Base-by-base conservation (phyloP, 306 rosid species). In the Trifolium repens region DNA sequence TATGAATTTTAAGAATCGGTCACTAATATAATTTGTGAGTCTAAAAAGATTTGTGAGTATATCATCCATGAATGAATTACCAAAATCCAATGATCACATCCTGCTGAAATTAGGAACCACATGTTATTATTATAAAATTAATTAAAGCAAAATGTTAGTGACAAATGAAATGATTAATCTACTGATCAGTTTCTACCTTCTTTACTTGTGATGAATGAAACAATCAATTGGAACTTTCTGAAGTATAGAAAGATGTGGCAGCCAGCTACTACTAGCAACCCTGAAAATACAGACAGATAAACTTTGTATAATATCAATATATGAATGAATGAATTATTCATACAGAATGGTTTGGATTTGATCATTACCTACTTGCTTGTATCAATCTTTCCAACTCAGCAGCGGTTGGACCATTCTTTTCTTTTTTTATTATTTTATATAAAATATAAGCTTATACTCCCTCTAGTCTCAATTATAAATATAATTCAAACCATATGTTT, bases 21-120 rank as follows among this genome's bases (percentile, higher is more conserved):
- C 78, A 80, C 88, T 84, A 55, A 91, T 55, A 81, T 83, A 87
- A 72, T 58, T 77, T 75, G 90, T 73, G 85, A 89, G 70, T 24
- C 85, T 62, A 72, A 82, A 87, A 73, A 88, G 70, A 85, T 60
- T 69, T 79, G 72, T 75, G 83, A 84, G 59, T 78, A 85, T 81
- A 68, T 65, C 85, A 59, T 89, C 96, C 85, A 91, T 71, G 65
- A 84, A 76, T 14, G 59, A 17, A 17, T 17, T 17, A 84, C 79
- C 67, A 50, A 26, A 84, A 77, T 35, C 64, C 74, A 58, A 77
- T 86, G 14, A 69, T 67, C 67, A 75, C 54, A 54, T 66, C 90
- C 90, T 86, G 87, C 90, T 86, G 87, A 76, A 50, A 17, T 17
- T 17, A 17, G 19, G 19, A 17, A 17, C 19, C 19, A 17, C 19